These are phyloP conservation scores for Cercophora samala DNA, from an alignment of 495 filamentous ascomycete species.

Conservation along the genomic window DNA sequence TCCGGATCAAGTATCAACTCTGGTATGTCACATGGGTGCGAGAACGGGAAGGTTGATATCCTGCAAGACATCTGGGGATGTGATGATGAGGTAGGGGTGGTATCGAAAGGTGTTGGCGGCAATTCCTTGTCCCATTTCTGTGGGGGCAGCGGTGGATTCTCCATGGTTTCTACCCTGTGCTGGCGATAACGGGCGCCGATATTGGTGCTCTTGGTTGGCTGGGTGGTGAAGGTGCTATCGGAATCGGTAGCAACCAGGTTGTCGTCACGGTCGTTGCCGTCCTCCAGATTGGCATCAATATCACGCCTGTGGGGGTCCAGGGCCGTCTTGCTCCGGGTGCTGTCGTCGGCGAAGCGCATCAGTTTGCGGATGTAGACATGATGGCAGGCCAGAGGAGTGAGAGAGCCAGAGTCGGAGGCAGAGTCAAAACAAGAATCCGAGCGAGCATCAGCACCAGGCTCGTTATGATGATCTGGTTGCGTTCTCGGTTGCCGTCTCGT, in stretches of 20 bases:
- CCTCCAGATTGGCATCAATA: slow-evolving; percentile 19
- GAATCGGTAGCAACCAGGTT: background rate
- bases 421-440: background rate
- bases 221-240: background rate
- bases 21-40: slow-evolving; percentile 21
- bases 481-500: background rate
- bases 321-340: background rate
- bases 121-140: slow-evolving; percentile 6
- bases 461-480: background rate
- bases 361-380: slow-evolving; percentile 22
- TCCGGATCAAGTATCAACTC: slow-evolving; percentile 21
- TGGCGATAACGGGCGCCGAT: background rate
- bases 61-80: slow-evolving; percentile 20
- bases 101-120: slow-evolving; percentile 11
- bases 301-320: slow-evolving; percentile 15
- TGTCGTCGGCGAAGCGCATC: slow-evolving; percentile 23
- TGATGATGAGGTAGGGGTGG: slow-evolving; percentile 12
- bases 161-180: background rate
- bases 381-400: slow-evolving; percentile 4
- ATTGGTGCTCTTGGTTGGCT: background rate
- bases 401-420: background rate
- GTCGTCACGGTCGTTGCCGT: background rate
- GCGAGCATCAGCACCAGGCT: background rate
- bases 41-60: slow-evolving; percentile 18
- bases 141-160: background rate